These are phyloP conservation scores for Halteria grandinella DNA, from an alignment of 73 alveolate species.

Conservation along the genomic window DNA sequence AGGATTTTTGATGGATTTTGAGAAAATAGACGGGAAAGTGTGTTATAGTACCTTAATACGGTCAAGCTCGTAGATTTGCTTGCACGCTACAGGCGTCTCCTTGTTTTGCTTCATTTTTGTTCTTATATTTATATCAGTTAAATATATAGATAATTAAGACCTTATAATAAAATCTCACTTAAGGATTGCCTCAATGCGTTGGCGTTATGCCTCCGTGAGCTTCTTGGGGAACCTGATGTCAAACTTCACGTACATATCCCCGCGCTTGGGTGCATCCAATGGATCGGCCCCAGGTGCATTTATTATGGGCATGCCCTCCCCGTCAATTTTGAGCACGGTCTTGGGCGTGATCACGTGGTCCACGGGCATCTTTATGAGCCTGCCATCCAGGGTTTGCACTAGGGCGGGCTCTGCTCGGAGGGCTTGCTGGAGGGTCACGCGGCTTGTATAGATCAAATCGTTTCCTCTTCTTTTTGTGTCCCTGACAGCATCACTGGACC, in stretches of 20 bases:
- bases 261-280: constrained; percentile 54
- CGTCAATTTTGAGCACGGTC: constrained; percentile 70
- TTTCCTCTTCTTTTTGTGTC: too few relatives aligned
- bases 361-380: constrained; percentile 65
- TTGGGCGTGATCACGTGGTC: constrained; percentile 74
- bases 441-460: constrained; percentile 69
- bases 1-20: too few relatives aligned
- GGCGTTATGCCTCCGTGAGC: constrained; percentile 44
- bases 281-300: neutral
- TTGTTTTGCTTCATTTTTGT: too few relatives aligned
- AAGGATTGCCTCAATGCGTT: constrained; percentile 1
- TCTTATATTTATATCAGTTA: neutral
- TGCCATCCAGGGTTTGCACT: constrained; percentile 70
- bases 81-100: too few relatives aligned
- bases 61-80: too few relatives aligned
- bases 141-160: neutral
- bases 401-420: constrained; percentile 67
- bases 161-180: neutral
- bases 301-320: constrained; percentile 81
- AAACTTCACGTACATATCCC: constrained; percentile 73
- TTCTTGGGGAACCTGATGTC: constrained; percentile 72
- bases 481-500: too few relatives aligned
- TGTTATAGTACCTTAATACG: too few relatives aligned
- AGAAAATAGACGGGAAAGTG: too few relatives aligned
- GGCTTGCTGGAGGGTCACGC: constrained; percentile 70